phyloP scores from a whole-genome alignment of 257 asterid species.

The Capsicum chinense region DNA sequence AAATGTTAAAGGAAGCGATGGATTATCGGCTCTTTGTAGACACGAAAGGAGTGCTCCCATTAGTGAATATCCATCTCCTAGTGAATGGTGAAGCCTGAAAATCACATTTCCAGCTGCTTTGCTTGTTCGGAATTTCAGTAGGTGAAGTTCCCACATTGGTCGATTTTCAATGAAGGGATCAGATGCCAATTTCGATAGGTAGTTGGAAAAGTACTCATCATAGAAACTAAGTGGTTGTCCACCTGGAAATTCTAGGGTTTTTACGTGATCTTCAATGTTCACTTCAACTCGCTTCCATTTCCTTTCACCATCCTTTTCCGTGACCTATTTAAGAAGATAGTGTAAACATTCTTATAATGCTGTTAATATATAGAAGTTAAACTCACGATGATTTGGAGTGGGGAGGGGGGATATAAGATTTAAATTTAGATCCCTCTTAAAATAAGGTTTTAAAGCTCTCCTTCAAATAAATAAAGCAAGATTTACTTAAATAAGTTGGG shows the following conservation, averaged over 20 bases:
- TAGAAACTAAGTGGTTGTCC: constrained; percentile 32
- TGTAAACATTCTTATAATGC: background rate
- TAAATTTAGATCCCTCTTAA: too few species aligned
- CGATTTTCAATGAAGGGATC: constrained; percentile 28
- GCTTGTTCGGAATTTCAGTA: constrained; percentile 37
- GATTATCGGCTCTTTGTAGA: constrained; percentile 41
- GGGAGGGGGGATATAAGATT: too few species aligned
- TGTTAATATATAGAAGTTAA: too few species aligned
- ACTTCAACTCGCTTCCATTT: constrained; percentile 44
- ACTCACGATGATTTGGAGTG: too few species aligned
- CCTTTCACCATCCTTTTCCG: constrained; percentile 32
- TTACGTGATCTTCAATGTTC: constrained; percentile 30
- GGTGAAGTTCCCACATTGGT: constrained; percentile 43
- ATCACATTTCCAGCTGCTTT: constrained; percentile 35
- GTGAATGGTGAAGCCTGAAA: constrained; percentile 45
- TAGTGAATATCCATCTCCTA: constrained; percentile 45
- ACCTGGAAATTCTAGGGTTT: constrained; percentile 17
- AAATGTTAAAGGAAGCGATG: constrained; percentile 38
- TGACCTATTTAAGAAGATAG: constrained; percentile 14
- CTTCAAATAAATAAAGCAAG: too few species aligned
- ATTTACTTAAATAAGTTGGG: too few species aligned
- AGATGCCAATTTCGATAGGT: constrained; percentile 30
- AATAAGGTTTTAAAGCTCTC: too few species aligned
- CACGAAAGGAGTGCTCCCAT: constrained; percentile 45
- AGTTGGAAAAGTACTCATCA: constrained; percentile 31